A percentile compares a stretch with the other conserved stretches of the same genome.
Evolutionary conservation across 345 rosid species (phyloP).

Genomic region (Arabis hirsuta): DNA sequence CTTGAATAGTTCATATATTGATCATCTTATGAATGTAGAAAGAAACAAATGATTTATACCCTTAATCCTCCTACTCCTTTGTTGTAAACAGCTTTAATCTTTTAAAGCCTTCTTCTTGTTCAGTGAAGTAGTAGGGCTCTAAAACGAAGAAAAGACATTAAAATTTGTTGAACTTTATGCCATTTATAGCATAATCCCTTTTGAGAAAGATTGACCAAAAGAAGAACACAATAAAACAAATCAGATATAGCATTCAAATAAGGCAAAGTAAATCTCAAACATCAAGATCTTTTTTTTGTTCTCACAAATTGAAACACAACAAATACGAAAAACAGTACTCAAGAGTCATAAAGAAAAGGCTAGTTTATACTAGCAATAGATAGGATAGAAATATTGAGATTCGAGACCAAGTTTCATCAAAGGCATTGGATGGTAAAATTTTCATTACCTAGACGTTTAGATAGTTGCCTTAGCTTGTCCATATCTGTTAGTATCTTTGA

Average conservation of each 20-base stretch:
- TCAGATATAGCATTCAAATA: slow-evolving; percentile 4
- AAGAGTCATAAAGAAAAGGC: too few species aligned
- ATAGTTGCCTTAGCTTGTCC: slow-evolving; percentile 17
- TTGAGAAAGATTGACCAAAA: background rate
- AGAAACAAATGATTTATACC: background rate
- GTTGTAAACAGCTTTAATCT: slow-evolving; percentile 2
- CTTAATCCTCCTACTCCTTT: background rate
- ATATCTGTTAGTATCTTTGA: background rate
- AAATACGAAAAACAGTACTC: background rate
- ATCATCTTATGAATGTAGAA: slow-evolving; percentile 2
- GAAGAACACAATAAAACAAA: background rate
- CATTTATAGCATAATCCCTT: background rate
- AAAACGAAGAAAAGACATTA: too few species aligned
- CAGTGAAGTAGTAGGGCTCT: background rate
- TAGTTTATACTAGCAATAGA: background rate
- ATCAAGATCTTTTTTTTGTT: background rate
- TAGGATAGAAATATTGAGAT: background rate
- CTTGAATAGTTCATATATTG: slow-evolving; percentile 15
- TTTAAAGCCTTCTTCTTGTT: background rate
- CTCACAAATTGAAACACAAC: background rate
- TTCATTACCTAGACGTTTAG: background rate
- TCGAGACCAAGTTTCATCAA: background rate
- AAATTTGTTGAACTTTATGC: background rate
- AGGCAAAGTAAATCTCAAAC: slow-evolving; percentile 8
- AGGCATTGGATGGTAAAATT: slow-evolving; percentile 14